Evolutionary conservation across 75 land plant genomes (phyloP), one percentile per base, ranked within the genome.

Genomic region (Picea sitchensis): DNA sequence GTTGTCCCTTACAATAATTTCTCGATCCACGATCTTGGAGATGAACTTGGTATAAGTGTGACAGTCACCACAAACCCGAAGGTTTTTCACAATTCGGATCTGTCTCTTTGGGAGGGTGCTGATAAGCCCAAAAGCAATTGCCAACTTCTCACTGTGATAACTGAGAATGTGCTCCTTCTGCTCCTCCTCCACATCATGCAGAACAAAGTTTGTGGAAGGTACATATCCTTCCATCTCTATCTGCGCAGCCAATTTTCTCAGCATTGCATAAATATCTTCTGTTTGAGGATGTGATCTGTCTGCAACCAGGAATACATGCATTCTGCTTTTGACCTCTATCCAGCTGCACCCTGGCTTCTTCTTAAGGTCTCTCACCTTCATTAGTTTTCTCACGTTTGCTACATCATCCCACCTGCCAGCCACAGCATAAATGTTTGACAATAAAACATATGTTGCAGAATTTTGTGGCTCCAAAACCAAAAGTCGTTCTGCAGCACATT

Each of bases 141-240:
- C 86, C 76, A 81, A 69, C 76, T 64, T 81, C 83, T 84, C 84
- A 41, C 83, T 77, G 61, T 84, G 86, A 56, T 76, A 73, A 15
- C 31, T 65, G 14, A 84, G 75, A 3, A 73, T 72, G 32, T 76
- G 30, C 64, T 80, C 82, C 74, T 84, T 84, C 47, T 80, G 74
- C 34, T 65, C 69, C 64, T 75, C 75, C 14, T 80, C 75, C 56
- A 51, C 56, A 51, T 51, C 56, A 51, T 61, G 63, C 63, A 61
- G n/a, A n/a, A 61, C 63, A 61, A 61, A 61, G 26, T 61, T 61
- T 18, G 63, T 61, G 63, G n/a, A 20, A 61, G 74, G 47, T 26
- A 41, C 63, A 51, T 51, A 75, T 41, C 77, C 77, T 41, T 15
- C 57, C 57, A 41, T 18, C 56, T 23, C 44, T 20, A 75, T 41